Base-by-base conservation (phyloP, 805 yeast species). In the Zygoascus biomembranicola region DNA sequence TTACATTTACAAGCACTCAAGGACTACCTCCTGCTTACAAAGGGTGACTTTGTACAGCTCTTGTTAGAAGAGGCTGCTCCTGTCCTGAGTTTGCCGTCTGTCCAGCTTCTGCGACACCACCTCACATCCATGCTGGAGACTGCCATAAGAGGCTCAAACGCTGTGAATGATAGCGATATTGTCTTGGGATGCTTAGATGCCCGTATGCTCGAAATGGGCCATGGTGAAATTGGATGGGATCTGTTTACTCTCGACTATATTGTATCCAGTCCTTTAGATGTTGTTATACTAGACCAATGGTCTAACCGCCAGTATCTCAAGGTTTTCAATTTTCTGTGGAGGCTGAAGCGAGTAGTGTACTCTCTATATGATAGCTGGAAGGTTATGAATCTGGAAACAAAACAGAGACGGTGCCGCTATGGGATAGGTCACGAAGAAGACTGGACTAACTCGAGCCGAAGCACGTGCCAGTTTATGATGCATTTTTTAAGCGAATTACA, bases 161-260 rank as follows among this genome's bases (percentile, higher is more conserved):
- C 68, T 1, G 64, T 63, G 41, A 61, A 57, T 51, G 74, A 72
- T 23, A 58, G 60, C 1, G 71, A 68, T 1, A 70, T 66, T 16
- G 74, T 79, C 9, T 65, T 79, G 11, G 70, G 76, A 45, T 69
- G 87, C 50, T 65, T 92, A 11, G 98, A 94, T 72, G 96, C 97
- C 0, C 73, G 97, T 46, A 75, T 90, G 20, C 73, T 90, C 49
- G 89, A 85, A 55, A 69, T 85, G 49, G 83, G 83, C 2, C 87
- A 84, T 59, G 85, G 88, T 0, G 79, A 82, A 56, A 69, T 80
- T 50, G 97, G 96, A 0, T 90, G 97, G 97, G 95, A 90, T 64
- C 89, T 87, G 1, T 90, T 92, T 66, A 88, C 97, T 0, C 70
- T 90, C 39, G 97, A 90, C 63, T 94, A 87, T 66, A 63, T 66